Conservation (phyloP, 495 filamentous ascomycete genomes). For the Acidiella bohemica region DNA sequence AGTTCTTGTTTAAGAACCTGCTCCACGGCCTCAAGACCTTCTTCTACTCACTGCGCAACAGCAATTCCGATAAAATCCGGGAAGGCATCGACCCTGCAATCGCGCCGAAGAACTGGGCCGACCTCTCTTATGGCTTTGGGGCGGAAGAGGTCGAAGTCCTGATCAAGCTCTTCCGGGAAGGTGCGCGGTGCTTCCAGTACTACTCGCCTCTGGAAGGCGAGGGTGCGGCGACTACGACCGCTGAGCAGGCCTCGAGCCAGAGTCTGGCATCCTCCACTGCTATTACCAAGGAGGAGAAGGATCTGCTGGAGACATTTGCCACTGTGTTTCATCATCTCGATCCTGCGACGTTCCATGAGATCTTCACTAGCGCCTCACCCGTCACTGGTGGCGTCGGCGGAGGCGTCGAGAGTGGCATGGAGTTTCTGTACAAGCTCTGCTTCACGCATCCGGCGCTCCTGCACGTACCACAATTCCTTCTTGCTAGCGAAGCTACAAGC, state of each 20-base stretch:
- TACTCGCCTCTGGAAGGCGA: conserved; percentile 73
- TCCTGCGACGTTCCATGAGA: conserved; percentile 94
- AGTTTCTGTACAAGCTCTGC: conserved; percentile 91
- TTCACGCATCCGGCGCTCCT: conserved; percentile 89
- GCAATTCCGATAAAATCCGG: conserved; percentile 48
- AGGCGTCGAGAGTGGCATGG: conserved; percentile 66
- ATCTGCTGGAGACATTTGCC: conserved; percentile 91
- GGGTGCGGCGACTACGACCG: conserved; percentile 74
- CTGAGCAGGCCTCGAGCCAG: conserved; percentile 46
- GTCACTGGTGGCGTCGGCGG: background rate
- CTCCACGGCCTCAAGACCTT: conserved; percentile 95
- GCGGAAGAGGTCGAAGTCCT: conserved; percentile 95
- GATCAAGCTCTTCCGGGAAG: conserved; percentile 93
- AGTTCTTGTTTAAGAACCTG: conserved; percentile 96
- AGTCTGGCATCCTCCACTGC: conserved; percentile 56
- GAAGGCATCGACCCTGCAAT: conserved; percentile 53
- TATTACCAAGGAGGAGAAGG: conserved; percentile 90
- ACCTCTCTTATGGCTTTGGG: conserved; percentile 92
- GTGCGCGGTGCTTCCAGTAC: conserved; percentile 88
- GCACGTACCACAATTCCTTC: conserved; percentile 94
- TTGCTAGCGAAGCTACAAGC: conserved; percentile 93
- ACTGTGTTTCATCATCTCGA: conserved; percentile 98
- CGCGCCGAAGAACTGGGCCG: conserved; percentile 81
- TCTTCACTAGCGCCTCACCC: conserved; percentile 41
- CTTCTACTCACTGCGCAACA: conserved; percentile 84